phyloP scores from a whole-genome alignment of 306 rosid genomes.

The Hippophae gyantsensis region DNA sequence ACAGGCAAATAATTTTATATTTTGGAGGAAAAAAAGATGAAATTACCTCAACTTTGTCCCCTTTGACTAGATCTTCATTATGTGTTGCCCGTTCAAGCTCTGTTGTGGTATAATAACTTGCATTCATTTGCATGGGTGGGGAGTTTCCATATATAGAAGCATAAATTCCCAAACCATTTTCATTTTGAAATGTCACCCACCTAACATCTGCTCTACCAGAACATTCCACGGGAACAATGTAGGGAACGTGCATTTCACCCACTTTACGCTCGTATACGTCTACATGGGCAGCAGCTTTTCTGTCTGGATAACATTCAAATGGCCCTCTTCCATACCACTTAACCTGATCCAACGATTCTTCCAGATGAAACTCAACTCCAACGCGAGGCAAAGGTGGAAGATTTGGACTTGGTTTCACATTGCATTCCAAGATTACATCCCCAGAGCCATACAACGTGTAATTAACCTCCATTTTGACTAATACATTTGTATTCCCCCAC shows the following conservation, averaged over 20 bases:
- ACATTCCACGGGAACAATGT: constrained; percentile 78
- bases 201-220: constrained; percentile 87
- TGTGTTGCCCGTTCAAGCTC: constrained; percentile 74
- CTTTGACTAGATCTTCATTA: constrained; percentile 58
- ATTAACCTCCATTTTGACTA: constrained; percentile 42
- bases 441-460: constrained; percentile 70
- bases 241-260: constrained; percentile 80
- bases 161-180: constrained; percentile 69
- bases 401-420: constrained; percentile 47
- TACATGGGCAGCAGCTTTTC: constrained; percentile 84
- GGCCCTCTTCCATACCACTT: constrained; percentile 95
- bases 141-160: constrained; percentile 71
- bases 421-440: constrained; percentile 59
- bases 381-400: constrained; percentile 97
- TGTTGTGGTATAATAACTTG: constrained; percentile 65
- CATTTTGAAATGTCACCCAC: constrained; percentile 74
- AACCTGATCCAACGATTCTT: constrained; percentile 51
- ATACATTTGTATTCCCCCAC: constrained; percentile 22
- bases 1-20: not conserved
- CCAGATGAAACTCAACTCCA: constrained; percentile 66
- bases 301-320: constrained; percentile 84
- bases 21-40: not conserved
- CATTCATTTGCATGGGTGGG: constrained; percentile 87
- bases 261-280: constrained; percentile 55
- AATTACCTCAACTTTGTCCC: constrained; percentile 77